Evolutionary conservation across 148 eudicot genomes (phyloP).

Genomic region (Chenopodium formosanum): DNA sequence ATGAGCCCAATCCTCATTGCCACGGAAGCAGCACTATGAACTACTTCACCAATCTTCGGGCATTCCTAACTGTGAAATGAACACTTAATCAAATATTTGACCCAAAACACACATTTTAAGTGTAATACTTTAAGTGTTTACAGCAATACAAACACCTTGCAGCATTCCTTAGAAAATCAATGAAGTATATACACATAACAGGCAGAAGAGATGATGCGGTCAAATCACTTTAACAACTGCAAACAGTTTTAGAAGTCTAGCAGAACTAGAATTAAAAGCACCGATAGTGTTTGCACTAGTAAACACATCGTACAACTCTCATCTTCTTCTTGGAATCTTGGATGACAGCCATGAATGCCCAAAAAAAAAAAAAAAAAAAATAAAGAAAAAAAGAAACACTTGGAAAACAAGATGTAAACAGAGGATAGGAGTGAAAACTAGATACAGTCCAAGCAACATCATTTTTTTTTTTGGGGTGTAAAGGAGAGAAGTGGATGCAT

Average conservation of each 20-base stretch:
- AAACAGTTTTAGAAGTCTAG: background rate
- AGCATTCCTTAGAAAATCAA: background rate
- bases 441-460: background rate
- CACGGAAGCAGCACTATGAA: constrained; percentile 17
- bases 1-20: constrained; percentile 17
- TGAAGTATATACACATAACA: background rate
- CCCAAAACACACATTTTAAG: constrained; percentile 8
- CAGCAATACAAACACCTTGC: background rate
- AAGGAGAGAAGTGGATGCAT: no score
- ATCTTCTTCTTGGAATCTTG: no score
- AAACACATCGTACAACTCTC: no score
- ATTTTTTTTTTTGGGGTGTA: no score
- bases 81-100: constrained; percentile 19
- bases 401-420: background rate
- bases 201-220: background rate
- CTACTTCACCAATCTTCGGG: constrained; percentile 26
- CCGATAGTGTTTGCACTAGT: background rate
- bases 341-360: no score
- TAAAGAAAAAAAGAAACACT: no score
- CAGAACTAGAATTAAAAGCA: background rate
- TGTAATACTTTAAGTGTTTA: background rate
- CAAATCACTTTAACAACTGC: background rate
- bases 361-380: no score
- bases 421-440: background rate
- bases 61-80: constrained; percentile 26